A percentile compares a stretch with the other conserved stretches of the same genome.
Conservation (phyloP, 805 yeast species). For the Scheffersomyces amazonensis region DNA sequence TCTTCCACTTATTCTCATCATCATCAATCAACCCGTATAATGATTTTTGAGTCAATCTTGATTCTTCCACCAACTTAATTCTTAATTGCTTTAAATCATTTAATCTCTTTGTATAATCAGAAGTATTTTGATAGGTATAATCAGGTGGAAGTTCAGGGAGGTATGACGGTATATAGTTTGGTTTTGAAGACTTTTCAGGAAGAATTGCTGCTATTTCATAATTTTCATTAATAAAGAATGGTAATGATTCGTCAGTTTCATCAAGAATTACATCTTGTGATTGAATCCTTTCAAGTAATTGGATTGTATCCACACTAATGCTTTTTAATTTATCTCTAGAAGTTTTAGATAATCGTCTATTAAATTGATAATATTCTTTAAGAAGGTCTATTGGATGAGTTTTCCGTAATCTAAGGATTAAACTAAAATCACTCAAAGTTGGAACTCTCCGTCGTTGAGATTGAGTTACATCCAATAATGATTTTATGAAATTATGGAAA, state of each 20-base stretch:
- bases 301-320: conserved; percentile 6
- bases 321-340: conserved; percentile 8
- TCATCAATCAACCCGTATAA: conserved; percentile 55
- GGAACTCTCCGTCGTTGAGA: conserved; percentile 60
- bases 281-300: conserved; percentile 1
- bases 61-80: conserved; percentile 73
- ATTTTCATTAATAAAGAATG: conserved; percentile 51
- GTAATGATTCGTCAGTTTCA: conserved; percentile 41
- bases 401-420: conserved; percentile 42
- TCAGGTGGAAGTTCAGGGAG: conserved; percentile 92
- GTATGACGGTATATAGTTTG: conserved; percentile 63
- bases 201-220: conserved; percentile 53
- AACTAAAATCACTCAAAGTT: conserved; percentile 47
- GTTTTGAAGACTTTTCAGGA: conserved; percentile 42
- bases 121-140: conserved; percentile 81
- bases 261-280: conserved; percentile 15
- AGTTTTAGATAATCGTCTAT: conserved; percentile 5
- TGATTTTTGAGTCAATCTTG: conserved; percentile 77
- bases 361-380: conserved; percentile 8
- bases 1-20: conserved; percentile 28
- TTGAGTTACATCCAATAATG: conserved; percentile 50
- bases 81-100: conserved; percentile 72
- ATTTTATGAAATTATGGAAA: conserved; percentile 32
- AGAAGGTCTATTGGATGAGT: conserved; percentile 23
- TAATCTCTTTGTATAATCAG: conserved; percentile 58